Base-by-base conservation (phyloP, 495 filamentous ascomycete species). In the Evansstolkia leycettana region DNA sequence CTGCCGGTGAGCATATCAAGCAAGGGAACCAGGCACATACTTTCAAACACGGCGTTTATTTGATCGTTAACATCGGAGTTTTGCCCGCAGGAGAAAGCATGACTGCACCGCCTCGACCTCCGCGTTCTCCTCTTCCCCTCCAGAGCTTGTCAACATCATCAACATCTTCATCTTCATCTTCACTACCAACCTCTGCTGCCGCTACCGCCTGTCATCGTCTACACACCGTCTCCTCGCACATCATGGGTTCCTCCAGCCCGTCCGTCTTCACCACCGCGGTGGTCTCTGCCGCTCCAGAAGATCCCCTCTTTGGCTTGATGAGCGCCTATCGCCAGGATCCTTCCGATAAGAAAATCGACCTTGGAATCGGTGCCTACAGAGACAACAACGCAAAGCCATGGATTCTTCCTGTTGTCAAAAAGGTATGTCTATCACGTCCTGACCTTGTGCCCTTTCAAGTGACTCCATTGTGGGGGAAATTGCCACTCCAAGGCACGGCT, bases 321-420 rank as follows among this genome's bases (percentile, higher is more conserved):
- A 76, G 82, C 45, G 87, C 86, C 33, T 96, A 80, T 66, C 75
- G 76, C 47, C 82, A 81, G 29, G 90, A 99, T 46, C 69, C 73
- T 26, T 83, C 75, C 50, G 72, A 81, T 34, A 76, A 83, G 53
- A 99, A 99, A 62, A 80, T 99, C 28, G 90, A 99, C 68, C 58
- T 96, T 45, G 89, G 90, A 37, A 88, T 96, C 66, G 90, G 90
- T 46, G 92, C 92, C 40, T 96, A 99, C 57, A 73, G 90, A 51
- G 92, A 94, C 41, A 67, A 99, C 58, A 78, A 92, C 55, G 87
- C 85, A 33, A 95, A 95, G 64, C 92, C 90, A n/a, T 98, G 92
- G 92, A 73, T 98, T 37, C 65, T 98, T 33, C 88, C 92, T 1
- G 92, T 96, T 9, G 89, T 98, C 34, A 90, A 84, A 62, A 88